A percentile compares a stretch with the other conserved stretches of the same genome.
Evolutionary conservation across 164 flowering plant genomes (phyloP).

Genomic region (Stephania japonica): DNA sequence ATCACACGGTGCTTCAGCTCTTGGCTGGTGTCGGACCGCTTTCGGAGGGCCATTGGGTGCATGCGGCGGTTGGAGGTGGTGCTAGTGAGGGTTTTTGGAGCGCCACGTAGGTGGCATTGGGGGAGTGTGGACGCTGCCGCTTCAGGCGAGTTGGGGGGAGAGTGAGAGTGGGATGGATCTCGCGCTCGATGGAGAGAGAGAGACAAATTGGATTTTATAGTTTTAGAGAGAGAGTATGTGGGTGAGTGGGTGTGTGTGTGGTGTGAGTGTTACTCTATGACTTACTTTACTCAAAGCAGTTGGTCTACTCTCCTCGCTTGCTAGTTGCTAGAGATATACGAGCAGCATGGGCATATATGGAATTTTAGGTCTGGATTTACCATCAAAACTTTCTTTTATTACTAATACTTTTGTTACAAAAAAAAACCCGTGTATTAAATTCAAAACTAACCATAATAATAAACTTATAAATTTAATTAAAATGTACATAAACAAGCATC

Average conservation of each 20-base stretch:
- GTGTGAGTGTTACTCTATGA: background rate
- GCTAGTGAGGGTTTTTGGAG: background rate
- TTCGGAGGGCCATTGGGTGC: constrained; percentile 6
- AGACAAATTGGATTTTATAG: background rate
- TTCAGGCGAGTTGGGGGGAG: background rate
- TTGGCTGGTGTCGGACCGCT: constrained; percentile 26
- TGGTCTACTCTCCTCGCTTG: background rate
- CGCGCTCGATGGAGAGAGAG: background rate
- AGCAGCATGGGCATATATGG: too few relatives aligned
- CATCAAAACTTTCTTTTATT: too few relatives aligned
- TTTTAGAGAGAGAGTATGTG: background rate
- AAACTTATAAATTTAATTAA: too few relatives aligned
- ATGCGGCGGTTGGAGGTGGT: background rate
- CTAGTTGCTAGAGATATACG: too few relatives aligned
- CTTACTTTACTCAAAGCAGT: constrained; percentile 5
- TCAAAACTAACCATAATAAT: too few relatives aligned
- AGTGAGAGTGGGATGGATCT: background rate
- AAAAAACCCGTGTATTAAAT: too few relatives aligned
- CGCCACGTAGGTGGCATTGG: too few relatives aligned
- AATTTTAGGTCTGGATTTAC: too few relatives aligned
- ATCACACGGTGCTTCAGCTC: constrained; percentile 60
- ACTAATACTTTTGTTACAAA: too few relatives aligned
- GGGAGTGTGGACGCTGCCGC: background rate
- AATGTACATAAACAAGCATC: too few relatives aligned
- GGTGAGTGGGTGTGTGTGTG: background rate